phyloP scores from a whole-genome alignment of 371 early-diverging fungal species.

The Blakeslea trispora region DNA sequence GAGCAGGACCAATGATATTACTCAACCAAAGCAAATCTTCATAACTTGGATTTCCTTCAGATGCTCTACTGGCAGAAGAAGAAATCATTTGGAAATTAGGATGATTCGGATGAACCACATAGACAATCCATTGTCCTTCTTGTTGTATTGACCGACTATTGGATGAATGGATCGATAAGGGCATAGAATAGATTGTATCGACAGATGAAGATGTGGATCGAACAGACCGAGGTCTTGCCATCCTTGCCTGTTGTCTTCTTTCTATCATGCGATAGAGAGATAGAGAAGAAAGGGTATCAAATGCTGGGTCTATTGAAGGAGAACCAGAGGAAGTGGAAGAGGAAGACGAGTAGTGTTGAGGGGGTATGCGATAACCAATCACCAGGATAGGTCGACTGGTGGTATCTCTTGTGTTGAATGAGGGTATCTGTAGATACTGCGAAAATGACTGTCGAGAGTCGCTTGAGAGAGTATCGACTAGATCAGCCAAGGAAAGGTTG shows the following conservation, averaged over 20 bases:
- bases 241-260: constrained; percentile 24
- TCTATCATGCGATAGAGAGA: constrained; percentile 10
- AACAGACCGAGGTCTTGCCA: constrained; percentile 8
- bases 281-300: background rate
- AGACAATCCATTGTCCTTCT: constrained; percentile 43
- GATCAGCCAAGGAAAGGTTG: constrained; percentile 9
- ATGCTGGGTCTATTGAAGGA: too few relatives aligned
- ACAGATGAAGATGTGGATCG: constrained; percentile 25
- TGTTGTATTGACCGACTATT: background rate
- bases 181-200: constrained; percentile 31
- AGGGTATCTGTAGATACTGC: constrained; percentile 19
- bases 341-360: too few relatives aligned
- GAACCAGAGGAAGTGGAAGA: too few relatives aligned
- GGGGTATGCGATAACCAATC: constrained; percentile 14
- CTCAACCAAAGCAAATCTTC: constrained; percentile 63
- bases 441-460: constrained; percentile 7
- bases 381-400: constrained; percentile 26
- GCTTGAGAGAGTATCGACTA: background rate
- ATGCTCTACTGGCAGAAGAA: background rate
- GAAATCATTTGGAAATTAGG: constrained; percentile 17
- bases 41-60: constrained; percentile 46
- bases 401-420: constrained; percentile 4
- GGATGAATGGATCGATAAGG: constrained; percentile 18
- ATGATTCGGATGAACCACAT: constrained; percentile 32
- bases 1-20: constrained; percentile 59